Evolutionary conservation across 441 rosid genomes (phyloP).

Genomic region (Hypseocharis bilobata): DNA sequence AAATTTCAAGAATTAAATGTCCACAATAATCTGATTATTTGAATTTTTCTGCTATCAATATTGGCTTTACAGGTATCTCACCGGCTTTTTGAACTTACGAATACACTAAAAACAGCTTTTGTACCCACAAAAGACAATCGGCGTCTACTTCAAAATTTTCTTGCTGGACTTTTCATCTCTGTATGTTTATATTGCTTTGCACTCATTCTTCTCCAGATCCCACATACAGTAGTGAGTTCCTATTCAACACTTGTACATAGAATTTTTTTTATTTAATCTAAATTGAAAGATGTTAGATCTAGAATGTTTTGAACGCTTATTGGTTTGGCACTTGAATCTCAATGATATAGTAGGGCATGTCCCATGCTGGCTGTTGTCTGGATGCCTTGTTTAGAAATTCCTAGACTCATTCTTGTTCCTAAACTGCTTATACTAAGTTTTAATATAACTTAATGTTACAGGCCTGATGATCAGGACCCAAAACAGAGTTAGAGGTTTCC

Average conservation of each 20-base stretch:
- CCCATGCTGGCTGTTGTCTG: no score
- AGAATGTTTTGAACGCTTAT: neutral
- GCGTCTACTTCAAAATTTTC: constrained; percentile 49
- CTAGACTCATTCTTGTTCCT: neutral
- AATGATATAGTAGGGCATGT: no score
- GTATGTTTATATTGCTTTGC: constrained; percentile 46
- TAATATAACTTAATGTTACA: constrained; percentile 16
- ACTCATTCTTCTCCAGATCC: constrained; percentile 70
- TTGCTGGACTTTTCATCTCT: constrained; percentile 51
- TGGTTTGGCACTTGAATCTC: no score
- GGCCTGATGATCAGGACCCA: constrained; percentile 21
- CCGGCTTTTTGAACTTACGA: constrained; percentile 73
- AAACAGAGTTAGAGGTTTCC: constrained; percentile 12
- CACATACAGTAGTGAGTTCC: constrained; percentile 43
- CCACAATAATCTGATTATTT: constrained; percentile 1
- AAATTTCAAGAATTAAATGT: neutral
- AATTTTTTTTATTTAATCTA: no score
- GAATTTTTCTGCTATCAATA: constrained; percentile 1
- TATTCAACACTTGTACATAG: neutral
- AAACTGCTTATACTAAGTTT: constrained; percentile 3
- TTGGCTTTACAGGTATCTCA: constrained; percentile 54
- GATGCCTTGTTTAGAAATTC: neutral
- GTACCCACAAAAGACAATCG: constrained; percentile 66
- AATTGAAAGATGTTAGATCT: no score
- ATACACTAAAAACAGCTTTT: constrained; percentile 56